Conservation (phyloP, 2,329 filamentous ascomycete species). For the Pyricularia sp. region DNA sequence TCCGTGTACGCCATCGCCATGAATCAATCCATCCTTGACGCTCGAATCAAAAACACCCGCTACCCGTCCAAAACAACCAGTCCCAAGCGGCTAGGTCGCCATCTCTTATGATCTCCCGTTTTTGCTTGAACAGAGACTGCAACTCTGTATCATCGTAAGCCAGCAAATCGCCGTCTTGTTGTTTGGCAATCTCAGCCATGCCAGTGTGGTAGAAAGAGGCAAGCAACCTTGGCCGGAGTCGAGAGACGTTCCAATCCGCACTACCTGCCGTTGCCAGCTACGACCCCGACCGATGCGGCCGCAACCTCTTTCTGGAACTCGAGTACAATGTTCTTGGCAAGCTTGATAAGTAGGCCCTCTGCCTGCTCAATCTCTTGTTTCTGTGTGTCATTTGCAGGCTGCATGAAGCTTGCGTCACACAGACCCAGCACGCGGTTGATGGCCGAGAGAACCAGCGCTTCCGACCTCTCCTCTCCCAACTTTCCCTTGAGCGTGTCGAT, state of each 20-base stretch:
- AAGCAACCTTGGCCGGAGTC: too few relatives aligned
- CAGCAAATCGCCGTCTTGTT: not conserved
- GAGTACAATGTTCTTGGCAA: conserved; percentile 15
- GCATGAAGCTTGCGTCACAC: conserved; percentile 28
- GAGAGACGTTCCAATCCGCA: too few relatives aligned
- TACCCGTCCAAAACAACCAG: not conserved
- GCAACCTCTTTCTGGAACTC: conserved; percentile 14
- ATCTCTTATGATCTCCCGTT: not conserved
- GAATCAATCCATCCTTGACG: not conserved
- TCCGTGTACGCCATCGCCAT: not conserved
- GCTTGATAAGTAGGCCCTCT: conserved; percentile 21
- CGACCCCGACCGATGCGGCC: not conserved
- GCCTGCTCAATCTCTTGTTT: conserved; percentile 19
- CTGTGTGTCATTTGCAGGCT: conserved; percentile 15
- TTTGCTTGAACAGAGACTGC: not conserved
- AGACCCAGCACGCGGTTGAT: conserved; percentile 41
- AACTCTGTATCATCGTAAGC: not conserved
- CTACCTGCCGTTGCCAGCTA: not conserved
- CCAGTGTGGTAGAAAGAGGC: too few relatives aligned
- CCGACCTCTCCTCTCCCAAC: conserved; percentile 30
- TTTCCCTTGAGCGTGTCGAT: conserved; percentile 30
- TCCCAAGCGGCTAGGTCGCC: not conserved
- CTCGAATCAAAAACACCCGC: not conserved
- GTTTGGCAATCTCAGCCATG: not conserved
- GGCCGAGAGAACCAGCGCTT: conserved; percentile 38